Evolutionary conservation across 73 alveolate species (phyloP).

Genomic region (Paramecium primaurelia): DNA sequence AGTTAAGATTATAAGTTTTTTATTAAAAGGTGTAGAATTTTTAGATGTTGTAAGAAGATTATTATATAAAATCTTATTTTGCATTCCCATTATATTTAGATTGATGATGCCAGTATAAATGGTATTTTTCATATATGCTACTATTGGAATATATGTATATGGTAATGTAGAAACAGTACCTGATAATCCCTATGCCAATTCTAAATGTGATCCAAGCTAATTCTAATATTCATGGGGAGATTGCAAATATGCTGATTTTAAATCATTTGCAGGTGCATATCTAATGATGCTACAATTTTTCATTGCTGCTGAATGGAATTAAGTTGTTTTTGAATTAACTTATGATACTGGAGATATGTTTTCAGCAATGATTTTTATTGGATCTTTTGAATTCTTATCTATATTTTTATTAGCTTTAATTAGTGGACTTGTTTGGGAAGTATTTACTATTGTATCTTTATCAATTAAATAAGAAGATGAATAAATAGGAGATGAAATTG

Average conservation of each 20-base stretch:
- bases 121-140: constrained; percentile 30
- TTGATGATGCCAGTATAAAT: constrained; percentile 25
- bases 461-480: not conserved
- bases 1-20: constrained; percentile 12
- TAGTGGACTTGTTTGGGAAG: constrained; percentile 65
- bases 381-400: constrained; percentile 42
- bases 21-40: constrained; percentile 44
- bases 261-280: constrained; percentile 15
- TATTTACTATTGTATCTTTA: constrained; percentile 22
- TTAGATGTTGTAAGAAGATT: constrained; percentile 9
- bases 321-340: not conserved
- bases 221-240: not conserved
- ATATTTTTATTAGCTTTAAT: constrained; percentile 49
- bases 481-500: not conserved
- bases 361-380: constrained; percentile 37
- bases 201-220: not conserved
- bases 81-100: constrained; percentile 41
- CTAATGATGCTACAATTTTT: constrained; percentile 41
- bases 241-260: constrained; percentile 37
- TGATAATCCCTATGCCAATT: constrained; percentile 21
- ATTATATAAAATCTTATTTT: constrained; percentile 46
- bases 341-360: not conserved
- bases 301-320: constrained; percentile 52
- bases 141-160: constrained; percentile 36
- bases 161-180: not conserved